Evolutionary conservation across 1,139 yeast species (phyloP).

Genomic region (Saccharomyces pastorianus): DNA sequence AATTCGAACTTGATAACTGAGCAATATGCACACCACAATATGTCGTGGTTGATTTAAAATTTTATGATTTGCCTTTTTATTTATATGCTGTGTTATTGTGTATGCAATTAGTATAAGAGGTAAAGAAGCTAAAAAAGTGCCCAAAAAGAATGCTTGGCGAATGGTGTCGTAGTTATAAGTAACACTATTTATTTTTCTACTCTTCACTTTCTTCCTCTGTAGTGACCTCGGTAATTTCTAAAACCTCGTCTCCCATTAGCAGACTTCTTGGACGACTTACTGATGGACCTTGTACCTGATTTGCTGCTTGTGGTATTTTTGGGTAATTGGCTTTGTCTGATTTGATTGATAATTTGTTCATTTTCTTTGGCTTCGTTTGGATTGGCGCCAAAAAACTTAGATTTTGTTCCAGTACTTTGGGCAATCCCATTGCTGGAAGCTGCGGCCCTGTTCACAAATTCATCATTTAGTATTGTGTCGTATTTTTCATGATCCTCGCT

Average conservation of each 20-base stretch:
- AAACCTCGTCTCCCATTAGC: slow-evolving; percentile 6
- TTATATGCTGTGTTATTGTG: neutral
- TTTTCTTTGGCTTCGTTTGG: slow-evolving; percentile 10
- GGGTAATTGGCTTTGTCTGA: slow-evolving; percentile 12
- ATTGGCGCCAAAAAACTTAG: slow-evolving; percentile 15
- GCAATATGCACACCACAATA: neutral
- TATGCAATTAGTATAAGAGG: neutral
- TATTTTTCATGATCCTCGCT: neutral
- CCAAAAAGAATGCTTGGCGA: neutral
- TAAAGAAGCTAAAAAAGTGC: neutral
- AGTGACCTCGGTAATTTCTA: slow-evolving; percentile 7
- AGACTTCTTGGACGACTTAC: slow-evolving; percentile 2
- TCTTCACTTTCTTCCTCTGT: slow-evolving; percentile 2
- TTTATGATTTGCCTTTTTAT: neutral
- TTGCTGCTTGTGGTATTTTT: neutral
- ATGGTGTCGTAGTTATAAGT: neutral
- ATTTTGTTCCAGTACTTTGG: slow-evolving; percentile 8
- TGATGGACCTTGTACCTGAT: neutral
- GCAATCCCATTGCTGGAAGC: neutral
- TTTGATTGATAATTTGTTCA: slow-evolving; percentile 15
- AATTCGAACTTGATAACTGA: neutral
- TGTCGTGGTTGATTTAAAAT: neutral
- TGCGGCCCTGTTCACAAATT: neutral
- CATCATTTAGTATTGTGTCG: slow-evolving; percentile 13
- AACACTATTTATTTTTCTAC: neutral